Evolutionary conservation across 2,329 filamentous ascomycete species (phyloP), one percentile per base, ranked within the genome.

Genomic region (Trichoderma koningiopsis): DNA sequence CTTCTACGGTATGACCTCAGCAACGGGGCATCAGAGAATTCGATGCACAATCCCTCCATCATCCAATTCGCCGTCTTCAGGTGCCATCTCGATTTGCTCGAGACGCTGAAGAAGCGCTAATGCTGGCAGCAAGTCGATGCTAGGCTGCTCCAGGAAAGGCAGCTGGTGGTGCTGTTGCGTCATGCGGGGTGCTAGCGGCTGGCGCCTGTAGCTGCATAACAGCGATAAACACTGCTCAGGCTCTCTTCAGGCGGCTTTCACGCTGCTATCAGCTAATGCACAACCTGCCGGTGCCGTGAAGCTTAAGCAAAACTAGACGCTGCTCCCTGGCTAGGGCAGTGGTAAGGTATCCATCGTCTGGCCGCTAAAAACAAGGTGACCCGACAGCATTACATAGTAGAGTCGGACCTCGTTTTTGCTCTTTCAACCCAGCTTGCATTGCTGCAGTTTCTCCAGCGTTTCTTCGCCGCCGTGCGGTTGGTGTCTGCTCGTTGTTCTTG

Each of bases 161-260:
- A 57, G 37, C 24, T 56, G 52, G 62, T 37, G n/a, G 40, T 29
- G 53, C 22, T 67, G 68, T 57, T 61, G 53, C 68, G 55, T 56
- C 68, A 70, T 70, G 68, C 68, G 68, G 68, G 68, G 68, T 68
- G 53, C 63, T 53, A 56, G 53, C 35, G 40, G 66, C 29, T 49
- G 33, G 8, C 31, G 11, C 55, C 56, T 29, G 68, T 70, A 70
- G 35, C 56, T 56, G 57, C 33, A 29, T 70, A 70, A 70, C 68
- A 53, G 29, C 57, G 68, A 68, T 68, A 68, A 57, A 33, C 37
- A 29, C 63, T 37, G 24, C 19, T 29, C 2, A 8, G 19, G 47
- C 16, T 10, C 14, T 29, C 8, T 3, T 49, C 47, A 49, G 8
- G 14, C 3, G 2, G 24, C 13, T 3, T 1, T 5, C 19, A 13